These are phyloP conservation scores for Venturiaceae sp. DNA, from an alignment of 2,329 filamentous ascomycete genomes.

Conservation along the genomic window DNA sequence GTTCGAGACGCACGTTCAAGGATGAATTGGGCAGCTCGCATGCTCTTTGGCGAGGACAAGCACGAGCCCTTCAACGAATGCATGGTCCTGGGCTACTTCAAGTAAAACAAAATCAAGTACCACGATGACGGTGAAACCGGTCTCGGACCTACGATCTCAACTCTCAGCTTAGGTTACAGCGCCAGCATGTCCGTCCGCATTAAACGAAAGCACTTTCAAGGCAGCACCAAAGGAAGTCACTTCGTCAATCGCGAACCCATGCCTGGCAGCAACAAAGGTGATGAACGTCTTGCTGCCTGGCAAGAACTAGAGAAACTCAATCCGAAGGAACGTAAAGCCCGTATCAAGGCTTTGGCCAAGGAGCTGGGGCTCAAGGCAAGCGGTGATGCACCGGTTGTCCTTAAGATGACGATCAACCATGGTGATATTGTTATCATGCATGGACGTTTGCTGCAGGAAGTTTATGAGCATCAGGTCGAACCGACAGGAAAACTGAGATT, in stretches of 20 bases:
- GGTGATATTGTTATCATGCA: slow-evolving; percentile 59
- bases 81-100: slow-evolving; percentile 53
- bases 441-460: slow-evolving; percentile 46
- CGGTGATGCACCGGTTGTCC: slow-evolving; percentile 13
- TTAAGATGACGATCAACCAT: slow-evolving; percentile 44
- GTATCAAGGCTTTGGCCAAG: slow-evolving; percentile 20
- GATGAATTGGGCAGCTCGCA: slow-evolving; percentile 45
- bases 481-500: slow-evolving; percentile 43
- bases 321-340: slow-evolving; percentile 12
- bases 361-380: background rate
- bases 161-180: slow-evolving; percentile 48
- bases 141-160: slow-evolving; percentile 53
- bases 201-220: slow-evolving; percentile 39
- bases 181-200: slow-evolving; percentile 49
- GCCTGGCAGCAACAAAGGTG: slow-evolving; percentile 21
- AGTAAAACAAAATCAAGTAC: slow-evolving; percentile 30
- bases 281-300: slow-evolving; percentile 22
- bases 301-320: slow-evolving; percentile 19
- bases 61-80: slow-evolving; percentile 50
- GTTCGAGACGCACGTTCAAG: slow-evolving; percentile 43
- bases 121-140: slow-evolving; percentile 59
- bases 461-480: slow-evolving; percentile 49
- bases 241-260: slow-evolving; percentile 13
- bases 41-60: slow-evolving; percentile 24
- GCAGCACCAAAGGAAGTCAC: background rate